These are phyloP conservation scores for Lichenothelia convexa DNA, from an alignment of 495 filamentous ascomycete species.

Conservation along the genomic window DNA sequence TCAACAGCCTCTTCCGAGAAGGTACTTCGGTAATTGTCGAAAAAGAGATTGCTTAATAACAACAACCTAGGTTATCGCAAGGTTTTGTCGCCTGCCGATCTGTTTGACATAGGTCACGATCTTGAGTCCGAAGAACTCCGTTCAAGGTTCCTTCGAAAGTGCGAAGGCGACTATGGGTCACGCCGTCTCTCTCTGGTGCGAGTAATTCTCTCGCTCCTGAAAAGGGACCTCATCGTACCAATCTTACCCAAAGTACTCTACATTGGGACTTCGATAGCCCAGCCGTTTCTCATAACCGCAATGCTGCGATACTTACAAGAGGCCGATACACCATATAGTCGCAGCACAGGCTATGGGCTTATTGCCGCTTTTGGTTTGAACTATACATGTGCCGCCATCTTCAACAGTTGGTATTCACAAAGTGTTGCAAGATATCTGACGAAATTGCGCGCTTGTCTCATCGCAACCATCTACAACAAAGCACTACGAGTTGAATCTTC, in stretches of 20 bases:
- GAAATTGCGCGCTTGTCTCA: background rate
- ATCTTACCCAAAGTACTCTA: background rate
- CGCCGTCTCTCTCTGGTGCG: background rate
- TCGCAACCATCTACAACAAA: constrained; percentile 5
- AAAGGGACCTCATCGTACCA: background rate
- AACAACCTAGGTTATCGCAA: background rate
- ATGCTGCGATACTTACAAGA: background rate
- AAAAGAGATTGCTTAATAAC: background rate
- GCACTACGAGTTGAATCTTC: constrained; percentile 4
- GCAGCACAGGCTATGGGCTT: background rate
- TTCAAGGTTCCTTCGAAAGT: background rate
- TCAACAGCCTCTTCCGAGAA: background rate
- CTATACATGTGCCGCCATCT: background rate
- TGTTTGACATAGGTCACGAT: background rate
- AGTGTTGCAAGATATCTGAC: background rate
- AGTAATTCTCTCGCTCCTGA: background rate
- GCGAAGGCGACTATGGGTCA: background rate
- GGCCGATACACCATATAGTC: background rate
- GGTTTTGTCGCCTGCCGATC: background rate
- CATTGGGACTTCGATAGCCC: background rate
- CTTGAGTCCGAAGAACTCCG: background rate
- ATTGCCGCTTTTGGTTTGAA: background rate
- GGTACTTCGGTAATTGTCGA: background rate
- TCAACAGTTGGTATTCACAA: background rate
- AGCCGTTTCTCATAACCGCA: background rate